Evolutionary conservation across 305 asterid genomes (phyloP), one percentile per base, ranked within the genome.

Genomic region (Fraxinus dipetala): DNA sequence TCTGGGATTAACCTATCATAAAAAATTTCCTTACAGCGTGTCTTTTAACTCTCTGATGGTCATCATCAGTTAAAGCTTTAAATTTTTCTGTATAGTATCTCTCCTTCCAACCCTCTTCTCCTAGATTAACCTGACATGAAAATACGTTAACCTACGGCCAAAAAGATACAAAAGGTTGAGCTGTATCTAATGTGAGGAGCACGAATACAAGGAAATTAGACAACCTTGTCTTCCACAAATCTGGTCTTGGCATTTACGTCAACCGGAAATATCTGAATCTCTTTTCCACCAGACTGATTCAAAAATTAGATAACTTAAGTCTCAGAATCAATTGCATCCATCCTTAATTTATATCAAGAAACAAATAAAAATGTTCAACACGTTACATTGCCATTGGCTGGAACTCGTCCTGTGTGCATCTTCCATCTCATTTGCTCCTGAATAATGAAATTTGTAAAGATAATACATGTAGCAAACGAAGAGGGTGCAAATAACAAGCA

Each of bases 51-150:
- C 81, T 84, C 72, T 79, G 88, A 59, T 76, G 65, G 75, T 87
- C 91, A 32, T 90, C 90, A 32, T 79, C 88, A 48, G 81, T 84
- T 81, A 81, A 81, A 83, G 83, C 86, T 79, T 82, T 82, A 83
- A 91, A 91, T 74, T 91, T 91, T 79, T 87, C 90, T 0, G 79
- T 40, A 78, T 91, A 91, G 84, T 91, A 91, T 91, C 94, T 87
- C 38, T 86, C 88, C 79, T 88, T 91, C 90, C 90, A 91, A 78
- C 93, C 94, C 76, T 84, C 90, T 79, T 88, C 91, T 67, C 92
- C 93, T 40, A 91, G 80, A 36, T 88, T 86, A 76, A 91, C 89
- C 94, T 91, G 89, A 82, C 31, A 85, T 80, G 69, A 35, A 36
- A 82, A 78, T 67, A 56, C 70, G 75, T 78, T 67, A 83, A 73